Evolutionary conservation across 257 asterid species (phyloP).

Genomic region (Przewalskia tangutica): DNA sequence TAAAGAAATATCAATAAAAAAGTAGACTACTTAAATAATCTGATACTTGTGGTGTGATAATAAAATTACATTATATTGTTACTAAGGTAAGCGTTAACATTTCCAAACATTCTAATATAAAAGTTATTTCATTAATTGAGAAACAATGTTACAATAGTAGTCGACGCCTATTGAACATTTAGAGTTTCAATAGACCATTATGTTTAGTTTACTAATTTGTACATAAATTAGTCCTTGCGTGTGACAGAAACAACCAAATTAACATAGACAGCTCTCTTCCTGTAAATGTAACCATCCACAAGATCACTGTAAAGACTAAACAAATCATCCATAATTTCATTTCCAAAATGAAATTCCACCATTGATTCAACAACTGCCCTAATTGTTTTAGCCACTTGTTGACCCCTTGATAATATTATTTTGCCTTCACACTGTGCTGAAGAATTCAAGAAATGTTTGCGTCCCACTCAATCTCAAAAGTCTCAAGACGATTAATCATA

Average conservation of each 20-base stretch:
- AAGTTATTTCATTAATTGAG: not conserved
- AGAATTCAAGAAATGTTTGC: not conserved
- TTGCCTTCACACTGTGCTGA: not conserved
- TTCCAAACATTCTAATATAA: not conserved
- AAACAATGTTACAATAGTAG: not conserved
- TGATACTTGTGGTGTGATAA: not conserved
- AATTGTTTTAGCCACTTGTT: slow-evolving; percentile 26
- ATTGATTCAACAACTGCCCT: slow-evolving; percentile 69
- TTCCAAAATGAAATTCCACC: slow-evolving; percentile 43
- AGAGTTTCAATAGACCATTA: not conserved
- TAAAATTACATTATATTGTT: not conserved
- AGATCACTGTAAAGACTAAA: slow-evolving; percentile 27
- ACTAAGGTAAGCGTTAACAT: not conserved
- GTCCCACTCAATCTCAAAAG: slow-evolving; percentile 45
- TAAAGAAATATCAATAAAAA: no score
- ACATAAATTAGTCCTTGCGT: slow-evolving; percentile 1
- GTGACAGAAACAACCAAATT: slow-evolving; percentile 42
- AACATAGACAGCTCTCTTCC: slow-evolving; percentile 17
- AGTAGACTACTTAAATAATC: no score
- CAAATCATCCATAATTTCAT: slow-evolving; percentile 35
- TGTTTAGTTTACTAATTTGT: not conserved
- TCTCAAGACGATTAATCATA: slow-evolving; percentile 13
- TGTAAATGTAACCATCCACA: slow-evolving; percentile 31
- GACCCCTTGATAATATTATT: slow-evolving; percentile 20
- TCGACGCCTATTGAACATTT: not conserved